Evolutionary conservation across 2,329 filamentous ascomycete species (phyloP).

Genomic region (Ilyonectria destructans): DNA sequence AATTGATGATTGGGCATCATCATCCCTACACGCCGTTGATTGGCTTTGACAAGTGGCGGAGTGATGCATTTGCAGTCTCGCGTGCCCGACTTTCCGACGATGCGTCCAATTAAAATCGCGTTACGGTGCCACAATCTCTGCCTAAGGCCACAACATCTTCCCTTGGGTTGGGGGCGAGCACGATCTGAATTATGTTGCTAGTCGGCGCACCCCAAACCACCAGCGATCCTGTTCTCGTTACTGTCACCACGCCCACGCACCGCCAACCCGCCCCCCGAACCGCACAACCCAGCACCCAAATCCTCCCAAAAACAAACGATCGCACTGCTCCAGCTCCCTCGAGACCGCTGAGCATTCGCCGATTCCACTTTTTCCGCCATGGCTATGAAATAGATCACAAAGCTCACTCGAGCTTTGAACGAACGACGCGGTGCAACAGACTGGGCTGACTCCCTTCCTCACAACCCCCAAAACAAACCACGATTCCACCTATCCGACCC

Average conservation of each 20-base stretch:
- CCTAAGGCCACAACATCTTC: conserved; percentile 45
- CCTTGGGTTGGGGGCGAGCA: conserved; percentile 44
- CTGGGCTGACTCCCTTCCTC: conserved; percentile 45
- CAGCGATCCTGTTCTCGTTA: conserved; percentile 47
- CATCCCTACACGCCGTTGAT: conserved; percentile 27
- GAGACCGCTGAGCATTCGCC: conserved; percentile 42
- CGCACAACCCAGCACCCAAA: conserved; percentile 34
- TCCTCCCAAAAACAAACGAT: conserved; percentile 28
- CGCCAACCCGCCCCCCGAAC: conserved; percentile 37
- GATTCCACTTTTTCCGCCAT: conserved; percentile 38
- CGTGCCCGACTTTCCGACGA: conserved; percentile 31
- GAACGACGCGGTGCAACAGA: conserved; percentile 37
- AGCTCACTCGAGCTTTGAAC: conserved; percentile 48
- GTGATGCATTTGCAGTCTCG: conserved; percentile 45
- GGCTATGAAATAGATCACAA: conserved; percentile 48
- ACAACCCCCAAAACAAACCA: conserved; percentile 36
- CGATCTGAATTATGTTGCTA: conserved; percentile 48
- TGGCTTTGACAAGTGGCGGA: conserved; percentile 40
- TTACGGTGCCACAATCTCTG: conserved; percentile 21
- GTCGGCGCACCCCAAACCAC: conserved; percentile 47
- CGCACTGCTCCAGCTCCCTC: conserved; percentile 42
- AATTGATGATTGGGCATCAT: conserved; percentile 28
- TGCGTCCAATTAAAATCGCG: conserved; percentile 38
- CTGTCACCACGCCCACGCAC: conserved; percentile 42
- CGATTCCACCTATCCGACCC: conserved; percentile 34